Evolutionary conservation across 768 basidiomycete species (phyloP), one percentile per base, ranked within the genome.

Genomic region (Termitomyces sp.): DNA sequence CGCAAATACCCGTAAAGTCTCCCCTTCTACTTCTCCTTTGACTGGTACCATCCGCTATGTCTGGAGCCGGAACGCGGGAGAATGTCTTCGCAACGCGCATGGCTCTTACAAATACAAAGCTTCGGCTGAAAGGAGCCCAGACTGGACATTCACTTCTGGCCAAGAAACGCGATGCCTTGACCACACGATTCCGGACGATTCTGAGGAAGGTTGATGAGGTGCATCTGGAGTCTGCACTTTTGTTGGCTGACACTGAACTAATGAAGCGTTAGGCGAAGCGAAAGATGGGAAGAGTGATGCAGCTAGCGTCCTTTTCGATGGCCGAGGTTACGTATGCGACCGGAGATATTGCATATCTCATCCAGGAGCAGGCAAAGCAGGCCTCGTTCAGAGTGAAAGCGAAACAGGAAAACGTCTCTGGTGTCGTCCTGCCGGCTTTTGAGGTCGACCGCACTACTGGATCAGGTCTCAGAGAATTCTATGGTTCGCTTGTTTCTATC

Each of bases 211-310:
- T 99, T n/a, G 95, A 98, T 68, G 97, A 99, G 80, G 95, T 94
- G 63, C 62, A 75, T 59, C 24, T 57, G 39, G 24, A 34, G 29
- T 57, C 6, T 58, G 54, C 39, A 33, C 22, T 49, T 18, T 13
- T 41, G 7, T 26, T 50, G 47, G 47, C 51, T 47, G 62, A 41
- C 64, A 54, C 58, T 69, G 47, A 71, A 63, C 58, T 62, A 55
- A 62, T 58, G 52, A 70, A 64, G 55, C 5, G 60, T 60, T 62
- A 98, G 95, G 96, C 97, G 10, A 99, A 99, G 73, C 85, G 94
- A 58, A 95, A 98, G 77, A 99, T 98, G 97, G 97, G 97, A 31
- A 82, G 92, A 58, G 95, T 98, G 26, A 97, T 99, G 87, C 97
- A 99, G 72, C 81, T 98, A 51, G 97, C 97, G 26, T 98, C 97